These are phyloP conservation scores for Talaromyces sp. DNA, from an alignment of 2,329 filamentous ascomycete species.

Conservation along the genomic window DNA sequence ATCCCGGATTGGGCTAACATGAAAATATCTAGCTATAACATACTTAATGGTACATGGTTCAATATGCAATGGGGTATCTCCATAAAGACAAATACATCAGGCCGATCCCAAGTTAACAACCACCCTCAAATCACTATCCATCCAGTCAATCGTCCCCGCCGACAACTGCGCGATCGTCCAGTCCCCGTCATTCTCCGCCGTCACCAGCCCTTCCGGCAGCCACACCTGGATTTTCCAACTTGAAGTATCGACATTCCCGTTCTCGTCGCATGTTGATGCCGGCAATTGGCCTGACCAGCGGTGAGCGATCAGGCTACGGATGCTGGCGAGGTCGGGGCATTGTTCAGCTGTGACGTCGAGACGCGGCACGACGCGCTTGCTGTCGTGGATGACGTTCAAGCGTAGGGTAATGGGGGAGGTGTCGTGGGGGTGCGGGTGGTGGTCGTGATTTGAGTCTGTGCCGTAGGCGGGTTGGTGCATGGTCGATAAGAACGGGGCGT, in stretches of 20 bases:
- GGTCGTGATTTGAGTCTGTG: constrained; percentile 11
- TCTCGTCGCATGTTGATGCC: constrained; percentile 23
- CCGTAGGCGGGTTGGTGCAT: constrained; percentile 15
- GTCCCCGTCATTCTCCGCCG: constrained; percentile 39
- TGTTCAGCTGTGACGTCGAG: constrained; percentile 36
- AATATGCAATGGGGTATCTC: constrained; percentile 8
- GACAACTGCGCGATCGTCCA: constrained; percentile 45
- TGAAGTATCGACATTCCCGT: constrained; percentile 20
- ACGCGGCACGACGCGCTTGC: constrained; percentile 39
- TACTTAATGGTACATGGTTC: neutral
- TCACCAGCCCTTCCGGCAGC: constrained; percentile 41
- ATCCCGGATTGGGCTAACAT: neutral
- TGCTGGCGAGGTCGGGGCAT: constrained; percentile 32
- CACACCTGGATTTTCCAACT: constrained; percentile 39
- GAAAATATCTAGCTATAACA: neutral
- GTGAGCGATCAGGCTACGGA: constrained; percentile 32
- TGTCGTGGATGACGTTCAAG: constrained; percentile 37
- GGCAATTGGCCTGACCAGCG: constrained; percentile 33
- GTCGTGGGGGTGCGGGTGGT: constrained; percentile 15
- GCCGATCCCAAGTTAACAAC: constrained; percentile 36
- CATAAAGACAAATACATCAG: neutral
- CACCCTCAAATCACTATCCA: constrained; percentile 45
- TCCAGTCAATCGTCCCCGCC: constrained; percentile 45
- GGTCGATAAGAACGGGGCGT: constrained; percentile 8
- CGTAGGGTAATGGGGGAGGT: constrained; percentile 30